Evolutionary conservation across 139 green algal species (phyloP), one percentile per base, ranked within the genome.

Genomic region (Chlamydomonas applanata): DNA sequence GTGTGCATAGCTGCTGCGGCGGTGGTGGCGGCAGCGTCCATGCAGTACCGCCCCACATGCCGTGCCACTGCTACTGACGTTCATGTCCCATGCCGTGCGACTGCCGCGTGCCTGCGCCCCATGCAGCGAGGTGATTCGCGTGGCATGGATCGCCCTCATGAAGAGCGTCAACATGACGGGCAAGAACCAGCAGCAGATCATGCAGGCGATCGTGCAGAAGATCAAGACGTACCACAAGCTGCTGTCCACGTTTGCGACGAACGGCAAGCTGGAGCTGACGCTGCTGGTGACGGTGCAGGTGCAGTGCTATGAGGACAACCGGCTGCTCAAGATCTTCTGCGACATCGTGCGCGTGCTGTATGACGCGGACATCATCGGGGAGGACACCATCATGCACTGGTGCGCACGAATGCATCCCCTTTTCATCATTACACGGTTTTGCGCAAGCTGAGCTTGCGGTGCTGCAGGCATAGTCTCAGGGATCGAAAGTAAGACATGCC

Each of bases 221-320:
- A 79, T 97, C 53, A 94, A 93, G 82, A 73, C 65, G 16, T 92
- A 96, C 84, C 76, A 85, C 71, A 93, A 94, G 82, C 84, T 94
- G 53, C 80, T 98, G 59, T 69, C 67, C 2, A 62, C 79, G 0
- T 93, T 93, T 70, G 88, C 78, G 72, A 86, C 75, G 33, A 88
- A 84, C 71, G 83, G 83, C 34, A 92, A 93, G 69, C 75, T 93
- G 77, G 94, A 98, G 87, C 77, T 93, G n/a, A 73, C 89, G 36
- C 86, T 97, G 52, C 83, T 97, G 54, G 83, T 94, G 69, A 88
- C 80, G 19, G 72, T 93, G n/a, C 90, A 95, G 85, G 92, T 97
- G 68, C 87, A 88, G 35, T 98, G 93, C 87, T 99, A 99, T 74
- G 94, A 99, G 85, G 94, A 98, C 82, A 93, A 79, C 65, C 89